Percentiles rank a stretch among this genome's conserved stretches.
These are phyloP conservation scores for Tylopilus cervinicoccineus DNA, from an alignment of 768 basidiomycete genomes.

Conservation along the genomic window DNA sequence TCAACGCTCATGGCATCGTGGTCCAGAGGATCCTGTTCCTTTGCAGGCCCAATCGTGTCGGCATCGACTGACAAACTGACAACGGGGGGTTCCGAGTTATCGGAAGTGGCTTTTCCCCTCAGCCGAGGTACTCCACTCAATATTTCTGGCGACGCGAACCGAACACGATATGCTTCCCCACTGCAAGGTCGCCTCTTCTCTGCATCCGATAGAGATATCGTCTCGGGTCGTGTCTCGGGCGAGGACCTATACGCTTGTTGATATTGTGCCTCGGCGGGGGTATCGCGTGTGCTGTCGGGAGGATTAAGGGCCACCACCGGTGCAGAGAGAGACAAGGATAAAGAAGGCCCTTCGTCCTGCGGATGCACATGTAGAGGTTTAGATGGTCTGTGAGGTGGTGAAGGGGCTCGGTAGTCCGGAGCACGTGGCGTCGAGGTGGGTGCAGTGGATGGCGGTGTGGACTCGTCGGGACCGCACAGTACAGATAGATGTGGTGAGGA, in stretches of 20 bases:
- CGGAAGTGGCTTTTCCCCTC: not conserved
- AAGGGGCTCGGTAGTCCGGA: conserved; percentile 3
- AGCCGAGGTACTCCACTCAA: conserved; percentile 13
- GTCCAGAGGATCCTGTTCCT: not conserved
- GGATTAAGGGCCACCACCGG: conserved; percentile 6
- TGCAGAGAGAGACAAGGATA: conserved; percentile 3
- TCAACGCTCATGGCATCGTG: conserved; percentile 25
- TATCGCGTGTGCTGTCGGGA: conserved; percentile 19
- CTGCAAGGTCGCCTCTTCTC: conserved; percentile 11
- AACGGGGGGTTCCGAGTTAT: conserved; percentile 1
- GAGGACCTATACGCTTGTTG: conserved; percentile 17
- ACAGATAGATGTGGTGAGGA: conserved; percentile 10
- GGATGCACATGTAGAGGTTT: conserved; percentile 29
- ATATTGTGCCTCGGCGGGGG: conserved; percentile 21
- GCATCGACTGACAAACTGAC: not conserved
- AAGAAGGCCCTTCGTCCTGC: conserved; percentile 14
- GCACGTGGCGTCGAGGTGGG: not conserved
- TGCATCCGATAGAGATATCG: not conserved
- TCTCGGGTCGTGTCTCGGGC: conserved; percentile 8
- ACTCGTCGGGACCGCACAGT: conserved; percentile 8
- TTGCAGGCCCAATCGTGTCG: not conserved
- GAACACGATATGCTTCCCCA: conserved; percentile 22
- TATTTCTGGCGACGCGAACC: conserved; percentile 32
- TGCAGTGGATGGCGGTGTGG: not conserved
- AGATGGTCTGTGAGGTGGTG: conserved; percentile 18